A percentile compares a stretch with the other conserved stretches of the same genome.
These are phyloP conservation scores for Ascochyta pisi DNA, from an alignment of 2,329 filamentous ascomycete genomes.

Conservation along the genomic window DNA sequence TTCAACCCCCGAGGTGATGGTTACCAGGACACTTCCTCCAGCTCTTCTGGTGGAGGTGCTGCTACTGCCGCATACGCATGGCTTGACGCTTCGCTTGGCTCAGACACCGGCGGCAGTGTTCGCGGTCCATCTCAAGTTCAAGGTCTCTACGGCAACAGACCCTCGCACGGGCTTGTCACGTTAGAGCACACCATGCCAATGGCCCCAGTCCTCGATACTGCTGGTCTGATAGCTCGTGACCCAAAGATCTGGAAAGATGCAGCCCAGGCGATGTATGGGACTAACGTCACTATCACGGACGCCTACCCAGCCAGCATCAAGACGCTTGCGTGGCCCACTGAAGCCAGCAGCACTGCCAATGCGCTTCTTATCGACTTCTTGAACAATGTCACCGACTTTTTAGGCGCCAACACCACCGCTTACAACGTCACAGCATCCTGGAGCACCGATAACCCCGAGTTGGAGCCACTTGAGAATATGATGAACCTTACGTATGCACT, in stretches of 20 bases:
- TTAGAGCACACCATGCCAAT: slow-evolving; percentile 59
- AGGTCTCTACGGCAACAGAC: slow-evolving; percentile 60
- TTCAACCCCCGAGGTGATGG: slow-evolving; percentile 56
- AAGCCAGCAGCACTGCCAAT: slow-evolving; percentile 37
- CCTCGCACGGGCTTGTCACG: slow-evolving; percentile 55
- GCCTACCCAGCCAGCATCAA: slow-evolving; percentile 53
- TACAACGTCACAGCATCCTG: slow-evolving; percentile 50
- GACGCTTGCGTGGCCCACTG: slow-evolving; percentile 53
- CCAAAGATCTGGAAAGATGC: slow-evolving; percentile 54
- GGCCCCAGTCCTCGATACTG: slow-evolving; percentile 56
- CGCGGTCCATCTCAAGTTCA: slow-evolving; percentile 57
- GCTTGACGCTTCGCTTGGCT: slow-evolving; percentile 60
- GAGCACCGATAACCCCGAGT: slow-evolving; percentile 40
- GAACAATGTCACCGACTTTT: slow-evolving; percentile 52
- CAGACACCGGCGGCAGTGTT: slow-evolving; percentile 60
- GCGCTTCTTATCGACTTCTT: slow-evolving; percentile 54
- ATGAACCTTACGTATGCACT: slow-evolving; percentile 56
- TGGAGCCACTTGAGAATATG: slow-evolving; percentile 44
- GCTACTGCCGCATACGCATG: slow-evolving; percentile 55
- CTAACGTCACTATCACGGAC: slow-evolving; percentile 53
- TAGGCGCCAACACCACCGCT: slow-evolving; percentile 47
- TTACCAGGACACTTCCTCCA: slow-evolving; percentile 56
- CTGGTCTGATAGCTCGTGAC: slow-evolving; percentile 56
- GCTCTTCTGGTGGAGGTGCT: slow-evolving; percentile 56
- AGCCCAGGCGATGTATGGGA: slow-evolving; percentile 54